Base-by-base conservation (phyloP, 1,284 basidiomycete genomes). In the Ganoderma sinense region DNA sequence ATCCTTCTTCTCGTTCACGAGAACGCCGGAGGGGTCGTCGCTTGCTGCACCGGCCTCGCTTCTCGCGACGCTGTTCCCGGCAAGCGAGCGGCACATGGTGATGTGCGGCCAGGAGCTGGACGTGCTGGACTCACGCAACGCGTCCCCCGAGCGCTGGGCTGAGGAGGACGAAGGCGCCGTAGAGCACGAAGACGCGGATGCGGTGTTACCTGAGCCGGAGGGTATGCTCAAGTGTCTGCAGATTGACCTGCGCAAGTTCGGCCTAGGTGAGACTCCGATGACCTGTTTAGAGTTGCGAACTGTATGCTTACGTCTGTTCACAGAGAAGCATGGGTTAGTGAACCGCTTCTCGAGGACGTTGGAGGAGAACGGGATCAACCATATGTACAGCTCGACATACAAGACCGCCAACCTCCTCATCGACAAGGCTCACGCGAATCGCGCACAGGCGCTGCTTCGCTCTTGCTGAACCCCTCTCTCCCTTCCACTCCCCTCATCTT, bases 401-500 rank as follows among this genome's bases (percentile, higher is more conserved):
- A 93, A 94, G 80, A 94, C 94, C 18, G 94, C 94, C 64, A 95
- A 95, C 79, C 82, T 95, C 41, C 84, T 95, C 74, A 93, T 93
- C 64, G 78, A 79, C 71, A 78, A 77, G 67, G 77, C 77, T 62
- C 75, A 78, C 58, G 78, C 78, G 2, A 70, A 68, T 45, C 77
- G 77, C 63, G 78, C 78, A n/a, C 78, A 79, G 66, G 73, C 76
- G 26, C 69, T 79, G 45, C 71, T 79, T 48, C 78, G 77, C 10
- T 78, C 77, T 6, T 78, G 78, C 73, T 79, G 70, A 77, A n/a
- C 29, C 11, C 64, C n/a, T 31, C 29, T 18, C 53, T 11, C 63
- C 31, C n/a, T 55, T 55, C 13, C 29, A 20, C 31, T 18, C 16
- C 31, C 29, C 3, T 18, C 31, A 23, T 23, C 10, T 23, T 51